Conservation (phyloP, 306 rosid genomes). For the Quercus suber region DNA sequence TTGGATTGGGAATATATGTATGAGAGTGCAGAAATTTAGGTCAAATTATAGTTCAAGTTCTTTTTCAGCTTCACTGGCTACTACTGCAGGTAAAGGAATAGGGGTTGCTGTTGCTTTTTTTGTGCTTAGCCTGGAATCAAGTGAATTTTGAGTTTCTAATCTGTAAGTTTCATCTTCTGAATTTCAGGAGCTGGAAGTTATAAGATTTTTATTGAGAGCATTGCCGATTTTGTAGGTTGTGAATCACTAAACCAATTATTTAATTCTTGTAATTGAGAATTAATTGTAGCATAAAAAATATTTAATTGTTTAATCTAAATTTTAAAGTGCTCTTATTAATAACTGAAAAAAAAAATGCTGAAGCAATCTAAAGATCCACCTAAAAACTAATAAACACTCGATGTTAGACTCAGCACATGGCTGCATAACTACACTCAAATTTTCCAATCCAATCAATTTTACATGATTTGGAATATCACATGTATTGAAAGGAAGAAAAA, state of each 20-base stretch:
- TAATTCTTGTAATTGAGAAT: too few species aligned
- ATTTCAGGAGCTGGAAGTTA: not conserved
- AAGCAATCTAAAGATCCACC: too few species aligned
- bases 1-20: conserved; percentile 83
- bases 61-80: not conserved
- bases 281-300: too few species aligned
- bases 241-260: not conserved
- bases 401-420: too few species aligned
- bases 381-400: too few species aligned
- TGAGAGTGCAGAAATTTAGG: conserved; percentile 16
- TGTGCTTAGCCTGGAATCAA: not conserved
- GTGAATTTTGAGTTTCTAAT: not conserved
- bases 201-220: not conserved
- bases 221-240: not conserved
- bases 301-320: too few species aligned
- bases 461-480: too few species aligned
- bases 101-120: not conserved
- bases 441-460: too few species aligned
- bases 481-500: too few species aligned
- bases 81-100: not conserved
- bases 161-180: not conserved
- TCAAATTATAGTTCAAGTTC: not conserved
- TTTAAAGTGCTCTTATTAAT: too few species aligned
- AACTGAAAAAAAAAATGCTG: too few species aligned
- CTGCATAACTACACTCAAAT: too few species aligned